phyloP scores from a whole-genome alignment of 83 land plant genomes.

The Isoetes engelmannii region DNA sequence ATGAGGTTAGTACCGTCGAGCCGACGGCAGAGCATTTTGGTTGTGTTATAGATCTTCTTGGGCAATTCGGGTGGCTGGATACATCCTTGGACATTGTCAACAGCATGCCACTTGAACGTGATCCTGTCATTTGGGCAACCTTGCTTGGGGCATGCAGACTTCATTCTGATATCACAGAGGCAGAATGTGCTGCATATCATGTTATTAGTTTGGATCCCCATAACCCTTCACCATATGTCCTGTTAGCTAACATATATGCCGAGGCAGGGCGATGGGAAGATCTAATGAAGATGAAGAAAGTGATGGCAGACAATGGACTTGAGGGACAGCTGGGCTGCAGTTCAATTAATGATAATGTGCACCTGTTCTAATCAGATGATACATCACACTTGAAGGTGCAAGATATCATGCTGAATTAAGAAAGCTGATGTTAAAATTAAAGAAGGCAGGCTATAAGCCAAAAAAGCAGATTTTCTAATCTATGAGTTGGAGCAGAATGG shows the following conservation, averaged over 20 bases:
- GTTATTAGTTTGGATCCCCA: slow-evolving; percentile 23
- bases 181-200: slow-evolving; percentile 25
- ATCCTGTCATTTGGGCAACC: slow-evolving; percentile 24
- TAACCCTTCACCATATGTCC: slow-evolving; percentile 11
- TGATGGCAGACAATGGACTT: background rate
- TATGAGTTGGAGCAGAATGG: no score
- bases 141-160: slow-evolving; percentile 26
- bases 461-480: no score
- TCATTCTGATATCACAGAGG: slow-evolving; percentile 28
- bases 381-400: no score
- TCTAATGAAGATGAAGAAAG: background rate
- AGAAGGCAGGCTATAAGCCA: no score
- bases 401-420: no score
- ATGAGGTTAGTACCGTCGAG: background rate
- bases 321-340: no score
- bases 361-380: no score
- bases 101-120: slow-evolving; percentile 9
- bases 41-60: background rate
- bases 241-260: slow-evolving; percentile 17
- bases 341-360: no score
- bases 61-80: background rate
- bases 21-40: background rate
- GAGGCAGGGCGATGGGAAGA: slow-evolving; percentile 16
- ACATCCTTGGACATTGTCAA: background rate
- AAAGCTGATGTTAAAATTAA: no score